These are phyloP conservation scores for Plasmodium gaboni DNA, from an alignment of 169 alveolate genomes.

Conservation along the genomic window DNA sequence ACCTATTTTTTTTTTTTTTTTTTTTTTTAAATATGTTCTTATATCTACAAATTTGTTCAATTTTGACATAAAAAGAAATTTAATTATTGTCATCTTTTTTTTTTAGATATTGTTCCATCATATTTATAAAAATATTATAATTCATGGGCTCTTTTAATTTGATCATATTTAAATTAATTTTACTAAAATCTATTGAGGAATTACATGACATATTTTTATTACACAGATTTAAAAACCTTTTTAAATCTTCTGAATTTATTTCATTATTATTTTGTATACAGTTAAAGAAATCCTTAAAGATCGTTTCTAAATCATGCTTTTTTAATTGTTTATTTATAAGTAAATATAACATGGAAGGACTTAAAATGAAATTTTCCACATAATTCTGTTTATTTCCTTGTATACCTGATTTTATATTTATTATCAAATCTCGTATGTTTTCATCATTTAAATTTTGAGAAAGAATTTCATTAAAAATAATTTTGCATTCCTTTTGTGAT, in stretches of 20 bases:
- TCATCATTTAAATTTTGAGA: slow-evolving; percentile 55
- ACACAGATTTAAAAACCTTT: slow-evolving; percentile 41
- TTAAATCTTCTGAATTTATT: slow-evolving; percentile 34
- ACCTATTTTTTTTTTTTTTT: no score
- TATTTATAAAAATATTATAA: slow-evolving; percentile 24
- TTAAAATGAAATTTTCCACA: slow-evolving; percentile 57
- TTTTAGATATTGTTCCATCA: slow-evolving; percentile 48
- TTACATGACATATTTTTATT: slow-evolving; percentile 20
- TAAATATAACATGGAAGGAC: slow-evolving; percentile 47
- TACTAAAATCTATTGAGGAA: slow-evolving; percentile 29
- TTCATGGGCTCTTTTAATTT: slow-evolving; percentile 14
- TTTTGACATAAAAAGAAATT: no score
- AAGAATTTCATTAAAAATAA: slow-evolving; percentile 67
- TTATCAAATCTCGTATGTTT: slow-evolving; percentile 27
- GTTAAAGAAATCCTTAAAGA: slow-evolving; percentile 58
- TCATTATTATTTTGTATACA: slow-evolving; percentile 33
- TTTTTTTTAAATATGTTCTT: no score
- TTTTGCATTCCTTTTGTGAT: slow-evolving; percentile 22
- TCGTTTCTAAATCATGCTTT: slow-evolving; percentile 19
- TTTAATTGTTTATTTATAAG: slow-evolving; percentile 65
- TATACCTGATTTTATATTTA: slow-evolving; percentile 42
- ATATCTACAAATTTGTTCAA: no score
- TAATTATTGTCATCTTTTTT: neutral
- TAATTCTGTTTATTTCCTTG: slow-evolving; percentile 33
- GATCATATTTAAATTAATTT: slow-evolving; percentile 18